Percentiles rank a stretch among this genome's conserved stretches.
Evolutionary conservation across 441 rosid species (phyloP).

Genomic region (Pelargonium australe): DNA sequence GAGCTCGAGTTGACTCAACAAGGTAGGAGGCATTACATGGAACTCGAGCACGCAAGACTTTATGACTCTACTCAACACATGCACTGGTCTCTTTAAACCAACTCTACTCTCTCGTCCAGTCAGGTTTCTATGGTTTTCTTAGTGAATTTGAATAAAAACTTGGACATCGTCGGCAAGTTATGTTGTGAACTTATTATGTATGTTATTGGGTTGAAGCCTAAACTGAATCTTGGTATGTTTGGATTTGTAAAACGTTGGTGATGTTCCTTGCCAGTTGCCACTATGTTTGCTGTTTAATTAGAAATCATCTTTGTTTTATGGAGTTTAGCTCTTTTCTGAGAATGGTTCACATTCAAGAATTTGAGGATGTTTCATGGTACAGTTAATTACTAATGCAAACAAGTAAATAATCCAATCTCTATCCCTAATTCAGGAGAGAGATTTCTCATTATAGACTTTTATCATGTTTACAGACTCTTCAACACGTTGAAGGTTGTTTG

Average conservation of each 20-base stretch:
- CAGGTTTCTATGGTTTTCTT: background rate
- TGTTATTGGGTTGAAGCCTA: background rate
- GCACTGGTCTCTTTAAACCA: slow-evolving; percentile 55
- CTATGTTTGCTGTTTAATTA: background rate
- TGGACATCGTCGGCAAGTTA: background rate
- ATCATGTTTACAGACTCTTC: too few relatives aligned
- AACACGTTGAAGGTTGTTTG: too few relatives aligned
- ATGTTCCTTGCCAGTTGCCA: background rate
- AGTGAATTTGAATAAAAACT: background rate
- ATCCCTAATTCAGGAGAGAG: too few relatives aligned
- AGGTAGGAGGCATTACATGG: slow-evolving; percentile 47
- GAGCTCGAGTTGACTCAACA: slow-evolving; percentile 51
- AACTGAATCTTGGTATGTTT: background rate
- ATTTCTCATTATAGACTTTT: too few relatives aligned
- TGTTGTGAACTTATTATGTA: background rate
- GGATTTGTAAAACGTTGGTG: background rate
- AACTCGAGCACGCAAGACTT: slow-evolving; percentile 48
- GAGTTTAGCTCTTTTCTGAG: too few relatives aligned
- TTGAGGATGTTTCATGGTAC: slow-evolving; percentile 19
- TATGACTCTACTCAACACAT: slow-evolving; percentile 48
- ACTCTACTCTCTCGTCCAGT: background rate
- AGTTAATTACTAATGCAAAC: too few relatives aligned
- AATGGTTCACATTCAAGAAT: too few relatives aligned
- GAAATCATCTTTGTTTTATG: background rate
- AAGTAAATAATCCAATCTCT: too few relatives aligned